Conservation (phyloP, 257 asterid genomes). For the Solanum paucissectum region DNA sequence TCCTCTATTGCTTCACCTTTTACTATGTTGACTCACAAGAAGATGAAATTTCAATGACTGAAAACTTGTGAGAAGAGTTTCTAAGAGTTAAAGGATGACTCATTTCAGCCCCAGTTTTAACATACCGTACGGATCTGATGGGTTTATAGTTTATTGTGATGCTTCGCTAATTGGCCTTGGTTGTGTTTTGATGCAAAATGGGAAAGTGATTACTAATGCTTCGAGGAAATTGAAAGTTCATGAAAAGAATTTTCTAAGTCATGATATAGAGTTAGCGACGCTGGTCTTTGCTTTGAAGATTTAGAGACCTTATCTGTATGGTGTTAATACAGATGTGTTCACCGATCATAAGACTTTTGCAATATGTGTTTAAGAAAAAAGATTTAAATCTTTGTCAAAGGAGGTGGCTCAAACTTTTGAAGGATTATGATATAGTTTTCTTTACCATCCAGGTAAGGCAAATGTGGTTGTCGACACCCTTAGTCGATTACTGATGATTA, state of each 20-base stretch:
- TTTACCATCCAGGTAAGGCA: background rate
- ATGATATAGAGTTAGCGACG: no score
- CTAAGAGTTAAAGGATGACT: background rate
- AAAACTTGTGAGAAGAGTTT: background rate
- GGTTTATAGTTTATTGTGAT: background rate
- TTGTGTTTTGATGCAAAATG: background rate
- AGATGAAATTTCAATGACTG: background rate
- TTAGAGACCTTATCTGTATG: background rate
- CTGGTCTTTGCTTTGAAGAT: no score
- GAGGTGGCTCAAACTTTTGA: background rate
- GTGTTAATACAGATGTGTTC: background rate
- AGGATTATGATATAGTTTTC: background rate
- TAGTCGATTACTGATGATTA: background rate
- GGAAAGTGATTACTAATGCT: background rate
- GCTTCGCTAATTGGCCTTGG: background rate
- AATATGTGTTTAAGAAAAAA: no score
- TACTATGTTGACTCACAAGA: background rate
- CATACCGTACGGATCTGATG: background rate
- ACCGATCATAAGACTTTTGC: background rate
- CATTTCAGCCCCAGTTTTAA: background rate
- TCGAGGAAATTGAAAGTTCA: background rate
- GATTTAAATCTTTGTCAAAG: background rate
- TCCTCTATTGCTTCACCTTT: background rate
- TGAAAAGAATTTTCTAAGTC: background rate
- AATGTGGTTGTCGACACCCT: background rate